These are phyloP conservation scores for Penicillium psychrosexuale DNA, from an alignment of 2,329 filamentous ascomycete genomes.

Conservation along the genomic window DNA sequence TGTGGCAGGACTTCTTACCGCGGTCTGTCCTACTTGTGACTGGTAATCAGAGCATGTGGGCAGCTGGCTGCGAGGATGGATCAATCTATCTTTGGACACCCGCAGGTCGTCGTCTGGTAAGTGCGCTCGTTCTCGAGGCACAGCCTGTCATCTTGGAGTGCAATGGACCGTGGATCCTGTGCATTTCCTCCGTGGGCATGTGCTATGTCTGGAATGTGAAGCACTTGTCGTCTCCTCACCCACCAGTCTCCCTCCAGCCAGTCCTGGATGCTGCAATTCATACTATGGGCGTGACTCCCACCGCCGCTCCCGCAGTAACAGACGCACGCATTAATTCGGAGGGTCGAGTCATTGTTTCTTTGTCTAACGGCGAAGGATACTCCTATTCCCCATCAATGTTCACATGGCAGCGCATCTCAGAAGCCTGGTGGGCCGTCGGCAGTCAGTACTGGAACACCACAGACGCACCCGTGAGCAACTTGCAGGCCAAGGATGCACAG, in stretches of 20 bases:
- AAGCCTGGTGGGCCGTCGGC: conserved; percentile 96
- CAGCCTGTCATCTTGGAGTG: conserved; percentile 93
- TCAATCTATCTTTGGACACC: conserved; percentile 89
- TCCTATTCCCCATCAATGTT: conserved; percentile 82
- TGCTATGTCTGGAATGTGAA: conserved; percentile 93
- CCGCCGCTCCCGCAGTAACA: conserved; percentile 77
- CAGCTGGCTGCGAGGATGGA: conserved; percentile 88
- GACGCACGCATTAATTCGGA: conserved; percentile 87
- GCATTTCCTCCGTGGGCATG: conserved; percentile 81
- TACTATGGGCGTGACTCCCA: conserved; percentile 73
- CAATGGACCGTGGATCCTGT: conserved; percentile 82
- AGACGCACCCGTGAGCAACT: conserved; percentile 78
- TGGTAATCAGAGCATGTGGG: conserved; percentile 88
- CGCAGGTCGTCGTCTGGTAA: conserved; percentile 79
- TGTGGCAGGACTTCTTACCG: conserved; percentile 95
- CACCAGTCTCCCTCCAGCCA: conserved; percentile 82
- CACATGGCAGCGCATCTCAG: conserved; percentile 91
- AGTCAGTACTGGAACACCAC: conserved; percentile 99
- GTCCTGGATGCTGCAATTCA: conserved; percentile 83
- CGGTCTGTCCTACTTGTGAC: conserved; percentile 84
- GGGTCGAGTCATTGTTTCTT: conserved; percentile 80
- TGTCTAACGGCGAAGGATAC: conserved; percentile 93
- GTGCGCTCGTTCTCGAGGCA: conserved; percentile 80
- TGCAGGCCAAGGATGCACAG: conserved; percentile 69
- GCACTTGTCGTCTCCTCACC: conserved; percentile 77